Evolutionary conservation across 345 rosid genomes (phyloP), one percentile per base, ranked within the genome.

Genomic region (Populus euphratica): DNA sequence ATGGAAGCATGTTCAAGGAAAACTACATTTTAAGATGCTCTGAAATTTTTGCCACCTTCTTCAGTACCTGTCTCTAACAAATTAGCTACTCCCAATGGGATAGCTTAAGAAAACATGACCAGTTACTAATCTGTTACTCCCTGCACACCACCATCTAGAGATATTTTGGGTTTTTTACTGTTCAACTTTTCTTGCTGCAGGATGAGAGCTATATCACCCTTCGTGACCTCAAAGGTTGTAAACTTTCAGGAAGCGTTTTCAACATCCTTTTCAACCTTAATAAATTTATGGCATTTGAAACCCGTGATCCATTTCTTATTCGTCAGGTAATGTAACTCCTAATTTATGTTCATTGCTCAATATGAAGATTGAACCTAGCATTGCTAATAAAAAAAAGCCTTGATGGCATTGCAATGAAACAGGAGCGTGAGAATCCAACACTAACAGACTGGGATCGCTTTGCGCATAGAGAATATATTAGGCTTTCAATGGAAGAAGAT

Each of bases 361-460:
- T 35, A 9, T 29, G 49, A 35, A 54, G 68, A 29, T 27, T 69
- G 47, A 79, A 73, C 4, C 2, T 29, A 2, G 38, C 20, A 43
- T 21, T 18, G 68, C 52, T 10, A 59, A 23, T 69, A 39, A 23
- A 11, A 23, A 8, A 21, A 9, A 8, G 44, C 50, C n/a, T 38
- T 68, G 20, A 77, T 75, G 41, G 62, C 68, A 10, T 72, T 76
- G 65, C 56, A 29, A 56, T 69, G 77, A 79, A 83, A 84, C 82
- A 94, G 98, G 98, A 94, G 86, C 92, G 98, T 8, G 98, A 92
- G 80, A 93, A 91, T 84, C 98, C 98, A 17, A 89, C 97, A 70
- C 86, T 94, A 93, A 94, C 98, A 31, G 98, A 94, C 65, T 94
- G 98, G 98, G 98, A 94, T 79, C 92, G 98, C 8, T 94, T 94